Conservation (phyloP, 73 alveolate species). For the Urostyla sp. region DNA sequence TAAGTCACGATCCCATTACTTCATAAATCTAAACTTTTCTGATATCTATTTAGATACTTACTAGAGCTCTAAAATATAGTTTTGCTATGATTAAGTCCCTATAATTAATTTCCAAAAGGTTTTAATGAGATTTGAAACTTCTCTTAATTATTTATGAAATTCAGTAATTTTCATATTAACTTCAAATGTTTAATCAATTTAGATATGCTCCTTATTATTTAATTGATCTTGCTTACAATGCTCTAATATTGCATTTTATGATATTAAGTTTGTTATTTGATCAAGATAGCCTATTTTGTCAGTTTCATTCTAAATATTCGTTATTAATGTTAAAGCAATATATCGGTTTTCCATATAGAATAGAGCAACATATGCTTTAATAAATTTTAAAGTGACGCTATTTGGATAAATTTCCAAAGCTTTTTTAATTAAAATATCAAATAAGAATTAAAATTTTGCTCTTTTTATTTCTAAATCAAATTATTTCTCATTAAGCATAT, state of each 20-base stretch:
- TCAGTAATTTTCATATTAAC: constrained; percentile 15
- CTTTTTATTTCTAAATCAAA: not conserved
- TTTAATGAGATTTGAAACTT: not conserved
- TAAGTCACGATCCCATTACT: not conserved
- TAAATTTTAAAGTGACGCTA: constrained; percentile 10
- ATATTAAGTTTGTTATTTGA: constrained; percentile 14
- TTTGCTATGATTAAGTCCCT: not conserved
- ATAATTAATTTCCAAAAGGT: constrained; percentile 13
- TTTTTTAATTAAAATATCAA: not conserved
- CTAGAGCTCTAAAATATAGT: constrained; percentile 1
- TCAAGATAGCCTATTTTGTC: not conserved
- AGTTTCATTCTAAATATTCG: not conserved
- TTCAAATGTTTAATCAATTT: not conserved
- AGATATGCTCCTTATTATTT: not conserved
- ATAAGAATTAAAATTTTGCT: not conserved
- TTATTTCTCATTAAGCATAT: not conserved
- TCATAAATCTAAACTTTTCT: not conserved
- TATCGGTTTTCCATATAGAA: not conserved
- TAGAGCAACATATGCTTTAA: constrained; percentile 1
- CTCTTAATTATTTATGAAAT: not conserved
- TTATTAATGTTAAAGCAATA: constrained; percentile 20
- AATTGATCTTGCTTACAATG: not conserved
- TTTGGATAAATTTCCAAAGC: constrained; percentile 3
- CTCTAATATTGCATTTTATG: constrained; percentile 4
- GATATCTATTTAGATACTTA: not conserved